Evolutionary conservation across 768 basidiomycete species (phyloP).

Genomic region (Russula lepida): DNA sequence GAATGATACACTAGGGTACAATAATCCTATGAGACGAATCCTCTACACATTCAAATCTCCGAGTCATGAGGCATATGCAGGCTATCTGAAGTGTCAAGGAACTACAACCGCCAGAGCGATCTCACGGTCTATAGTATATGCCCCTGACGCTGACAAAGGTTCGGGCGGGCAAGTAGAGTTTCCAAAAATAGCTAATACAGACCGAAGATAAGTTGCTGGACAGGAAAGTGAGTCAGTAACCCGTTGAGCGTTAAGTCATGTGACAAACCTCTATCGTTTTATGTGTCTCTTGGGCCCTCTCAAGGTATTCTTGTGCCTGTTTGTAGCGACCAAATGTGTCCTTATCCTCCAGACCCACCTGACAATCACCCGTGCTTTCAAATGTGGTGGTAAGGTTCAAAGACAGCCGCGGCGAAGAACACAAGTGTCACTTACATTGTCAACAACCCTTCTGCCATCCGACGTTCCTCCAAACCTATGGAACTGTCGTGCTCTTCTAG

Average conservation of each 20-base stretch:
- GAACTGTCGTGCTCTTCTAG: not conserved
- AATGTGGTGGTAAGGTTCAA: not conserved
- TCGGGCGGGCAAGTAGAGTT: no score
- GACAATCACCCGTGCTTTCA: not conserved
- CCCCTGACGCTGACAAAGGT: no score
- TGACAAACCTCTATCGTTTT: not conserved
- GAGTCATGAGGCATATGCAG: no score
- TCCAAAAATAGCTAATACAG: not conserved
- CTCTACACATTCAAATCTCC: no score
- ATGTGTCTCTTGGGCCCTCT: conserved; percentile 4
- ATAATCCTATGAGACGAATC: no score
- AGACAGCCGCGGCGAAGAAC: no score
- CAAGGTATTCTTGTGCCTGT: not conserved
- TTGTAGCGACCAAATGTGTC: not conserved
- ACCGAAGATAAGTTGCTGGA: not conserved
- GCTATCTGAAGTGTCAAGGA: no score
- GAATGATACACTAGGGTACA: no score
- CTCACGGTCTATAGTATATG: no score
- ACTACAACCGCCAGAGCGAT: no score
- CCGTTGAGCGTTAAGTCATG: not conserved
- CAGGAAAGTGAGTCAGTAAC: not conserved
- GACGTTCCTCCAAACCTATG: not conserved
- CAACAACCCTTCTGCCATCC: not conserved
- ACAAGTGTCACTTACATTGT: not conserved
- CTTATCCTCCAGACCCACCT: conserved; percentile 1